Conservation (phyloP, 768 basidiomycete genomes). For the Lentinula detonsa region DNA sequence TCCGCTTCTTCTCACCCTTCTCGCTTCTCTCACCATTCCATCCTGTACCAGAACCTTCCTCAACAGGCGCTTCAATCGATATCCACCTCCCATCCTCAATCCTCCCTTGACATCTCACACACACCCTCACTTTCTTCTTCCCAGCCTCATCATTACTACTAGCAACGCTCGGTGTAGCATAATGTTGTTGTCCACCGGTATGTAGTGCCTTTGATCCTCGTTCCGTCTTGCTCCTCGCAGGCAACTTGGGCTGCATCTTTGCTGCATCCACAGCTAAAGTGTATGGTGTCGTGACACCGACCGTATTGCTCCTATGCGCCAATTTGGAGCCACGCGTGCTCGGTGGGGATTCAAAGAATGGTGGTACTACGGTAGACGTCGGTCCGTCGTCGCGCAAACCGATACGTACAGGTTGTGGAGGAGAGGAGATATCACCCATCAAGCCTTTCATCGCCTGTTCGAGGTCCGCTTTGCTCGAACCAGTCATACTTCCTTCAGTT, state of each 20-base stretch:
- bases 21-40: background rate
- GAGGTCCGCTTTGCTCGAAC: constrained; percentile 21
- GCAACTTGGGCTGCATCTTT: constrained; percentile 44
- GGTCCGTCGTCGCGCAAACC: constrained; percentile 2
- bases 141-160: constrained; percentile 14
- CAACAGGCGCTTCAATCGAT: constrained; percentile 53
- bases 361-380: background rate
- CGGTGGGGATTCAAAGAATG: background rate
- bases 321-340: constrained; percentile 2
- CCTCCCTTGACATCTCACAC: constrained; percentile 59
- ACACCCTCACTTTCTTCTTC: constrained; percentile 34
- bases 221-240: constrained; percentile 48
- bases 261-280: constrained; percentile 23
- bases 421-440: constrained; percentile 28
- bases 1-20: background rate
- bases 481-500: constrained; percentile 14
- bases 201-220: constrained; percentile 7
- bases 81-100: constrained; percentile 86
- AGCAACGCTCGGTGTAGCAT: constrained; percentile 7
- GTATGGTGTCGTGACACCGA: constrained; percentile 33
- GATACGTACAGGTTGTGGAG: background rate
- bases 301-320: constrained; percentile 46
- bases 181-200: constrained; percentile 17
- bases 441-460: constrained; percentile 48
- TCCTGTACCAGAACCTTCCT: constrained; percentile 20